Evolutionary conservation across 345 rosid genomes (phyloP).

Genomic region (Barbarea vulgaris): DNA sequence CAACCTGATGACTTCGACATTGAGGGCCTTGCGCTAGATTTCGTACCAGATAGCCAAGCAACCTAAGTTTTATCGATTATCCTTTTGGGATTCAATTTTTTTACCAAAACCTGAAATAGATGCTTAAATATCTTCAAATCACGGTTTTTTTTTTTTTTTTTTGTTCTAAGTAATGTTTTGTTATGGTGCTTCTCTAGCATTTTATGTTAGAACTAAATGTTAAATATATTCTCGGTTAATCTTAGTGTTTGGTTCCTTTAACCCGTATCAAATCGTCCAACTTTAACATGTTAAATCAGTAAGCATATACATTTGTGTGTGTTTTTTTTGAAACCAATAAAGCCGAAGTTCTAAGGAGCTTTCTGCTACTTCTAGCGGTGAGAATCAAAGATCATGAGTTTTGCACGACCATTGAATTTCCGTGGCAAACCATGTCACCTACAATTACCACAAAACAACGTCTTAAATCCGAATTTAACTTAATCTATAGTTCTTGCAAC

Average conservation of each 20-base stretch:
- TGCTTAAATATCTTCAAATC: background rate
- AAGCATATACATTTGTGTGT: background rate
- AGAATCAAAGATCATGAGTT: too few relatives aligned
- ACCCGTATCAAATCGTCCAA: background rate
- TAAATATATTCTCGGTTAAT: background rate
- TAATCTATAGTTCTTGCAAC: background rate
- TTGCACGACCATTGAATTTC: too few relatives aligned
- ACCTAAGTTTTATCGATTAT: background rate
- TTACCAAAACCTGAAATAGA: background rate
- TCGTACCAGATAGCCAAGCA: slow-evolving; percentile 33
- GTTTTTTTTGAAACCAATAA: too few relatives aligned
- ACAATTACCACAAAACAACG: slow-evolving; percentile 12
- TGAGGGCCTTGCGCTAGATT: slow-evolving; percentile 26
- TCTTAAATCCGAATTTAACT: background rate
- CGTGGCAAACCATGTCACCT: too few relatives aligned
- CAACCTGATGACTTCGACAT: slow-evolving; percentile 24
- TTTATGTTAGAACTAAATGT: background rate
- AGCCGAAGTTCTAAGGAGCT: too few relatives aligned
- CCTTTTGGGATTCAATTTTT: background rate
- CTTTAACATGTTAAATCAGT: background rate
- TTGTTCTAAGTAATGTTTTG: background rate
- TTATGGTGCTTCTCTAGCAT: background rate
- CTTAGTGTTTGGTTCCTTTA: too few relatives aligned
- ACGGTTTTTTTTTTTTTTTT: slow-evolving; percentile 20
- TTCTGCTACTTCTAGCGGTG: too few relatives aligned